phyloP scores from a whole-genome alignment of 2,329 filamentous ascomycete genomes.

The Epichloe amarillans region DNA sequence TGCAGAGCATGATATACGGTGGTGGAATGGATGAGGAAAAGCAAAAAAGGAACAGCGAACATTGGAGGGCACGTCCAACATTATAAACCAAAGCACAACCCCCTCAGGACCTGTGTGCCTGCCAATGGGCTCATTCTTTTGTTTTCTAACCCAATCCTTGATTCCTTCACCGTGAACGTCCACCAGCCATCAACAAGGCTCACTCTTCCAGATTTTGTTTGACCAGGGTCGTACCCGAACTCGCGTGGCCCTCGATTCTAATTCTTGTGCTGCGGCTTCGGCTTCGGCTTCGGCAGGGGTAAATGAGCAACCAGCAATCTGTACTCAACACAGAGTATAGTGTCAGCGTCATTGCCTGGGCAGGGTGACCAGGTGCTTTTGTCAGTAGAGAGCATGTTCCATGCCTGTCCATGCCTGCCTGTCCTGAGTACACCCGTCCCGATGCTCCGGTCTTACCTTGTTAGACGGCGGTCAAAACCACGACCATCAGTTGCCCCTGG shows the following conservation, averaged over 20 bases:
- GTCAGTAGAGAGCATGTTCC: not conserved
- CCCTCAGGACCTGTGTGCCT: constrained; percentile 1
- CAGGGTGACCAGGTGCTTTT: not conserved
- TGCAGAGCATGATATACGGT: not conserved
- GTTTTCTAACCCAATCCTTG: not conserved
- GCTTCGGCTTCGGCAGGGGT: not conserved
- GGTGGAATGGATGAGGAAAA: not conserved
- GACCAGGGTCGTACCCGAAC: constrained; percentile 7
- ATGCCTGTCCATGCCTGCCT: not conserved
- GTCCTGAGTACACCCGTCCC: not conserved
- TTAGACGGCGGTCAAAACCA: not conserved
- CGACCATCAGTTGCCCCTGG: not conserved
- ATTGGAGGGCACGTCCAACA: constrained; percentile 9
- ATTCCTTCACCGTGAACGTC: not conserved
- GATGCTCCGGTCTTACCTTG: constrained; percentile 2
- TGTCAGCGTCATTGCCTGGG: not conserved
- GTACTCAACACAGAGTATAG: not conserved
- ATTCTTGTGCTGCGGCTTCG: not conserved
- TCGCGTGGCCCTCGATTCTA: constrained; percentile 11
- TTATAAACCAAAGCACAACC: constrained; percentile 8
- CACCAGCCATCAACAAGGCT: not conserved
- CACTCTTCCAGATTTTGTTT: not conserved
- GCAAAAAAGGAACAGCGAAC: constrained; percentile 1
- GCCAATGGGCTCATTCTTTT: constrained; percentile 1
- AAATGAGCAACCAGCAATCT: constrained; percentile 1